A percentile compares a stretch with the other conserved stretches of the same genome.
phyloP scores from a whole-genome alignment of 2,329 filamentous ascomycete species.

The Microdochium nivale region DNA sequence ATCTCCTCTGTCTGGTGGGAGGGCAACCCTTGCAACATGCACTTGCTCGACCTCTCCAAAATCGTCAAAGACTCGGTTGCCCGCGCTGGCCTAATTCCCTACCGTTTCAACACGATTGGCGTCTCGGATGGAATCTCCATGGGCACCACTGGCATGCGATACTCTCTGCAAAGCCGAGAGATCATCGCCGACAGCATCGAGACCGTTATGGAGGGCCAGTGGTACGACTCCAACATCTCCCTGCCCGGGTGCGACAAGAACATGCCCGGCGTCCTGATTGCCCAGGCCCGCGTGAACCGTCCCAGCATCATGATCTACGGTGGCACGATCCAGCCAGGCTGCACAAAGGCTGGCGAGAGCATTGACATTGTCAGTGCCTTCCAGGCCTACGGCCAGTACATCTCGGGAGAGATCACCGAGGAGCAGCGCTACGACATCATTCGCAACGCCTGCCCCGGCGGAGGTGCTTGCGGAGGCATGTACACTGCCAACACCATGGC shows the following conservation, averaged over 20 bases:
- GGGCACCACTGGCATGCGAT: constrained; percentile 96
- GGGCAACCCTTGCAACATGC: constrained; percentile 99
- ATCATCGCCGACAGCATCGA: constrained; percentile 97
- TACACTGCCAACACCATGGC: constrained; percentile 73
- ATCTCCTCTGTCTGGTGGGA: constrained; percentile 98
- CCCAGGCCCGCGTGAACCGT: constrained; percentile 90
- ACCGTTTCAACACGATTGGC: constrained; percentile 98
- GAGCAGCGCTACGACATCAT: constrained; percentile 92
- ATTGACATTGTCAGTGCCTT: constrained; percentile 97
- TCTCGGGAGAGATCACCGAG: constrained; percentile 84
- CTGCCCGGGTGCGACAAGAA: constrained; percentile 99
- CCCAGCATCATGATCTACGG: constrained; percentile 98
- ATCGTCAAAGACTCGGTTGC: constrained; percentile 55
- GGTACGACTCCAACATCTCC: constrained; percentile 96
- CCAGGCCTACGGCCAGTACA: constrained; percentile 93
- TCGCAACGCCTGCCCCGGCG: constrained; percentile 77
- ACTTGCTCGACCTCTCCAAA: constrained; percentile 81
- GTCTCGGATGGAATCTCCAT: constrained; percentile 97
- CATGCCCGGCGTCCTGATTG: constrained; percentile 89
- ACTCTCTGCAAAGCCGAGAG: constrained; percentile 87
- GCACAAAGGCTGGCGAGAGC: constrained; percentile 63
- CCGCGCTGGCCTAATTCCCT: constrained; percentile 74
- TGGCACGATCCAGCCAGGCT: constrained; percentile 87
- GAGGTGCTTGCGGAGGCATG: constrained; percentile 82
- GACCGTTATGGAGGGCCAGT: constrained; percentile 97